Base-by-base conservation (phyloP, 768 basidiomycete genomes). In the Cubamyces sp. region DNA sequence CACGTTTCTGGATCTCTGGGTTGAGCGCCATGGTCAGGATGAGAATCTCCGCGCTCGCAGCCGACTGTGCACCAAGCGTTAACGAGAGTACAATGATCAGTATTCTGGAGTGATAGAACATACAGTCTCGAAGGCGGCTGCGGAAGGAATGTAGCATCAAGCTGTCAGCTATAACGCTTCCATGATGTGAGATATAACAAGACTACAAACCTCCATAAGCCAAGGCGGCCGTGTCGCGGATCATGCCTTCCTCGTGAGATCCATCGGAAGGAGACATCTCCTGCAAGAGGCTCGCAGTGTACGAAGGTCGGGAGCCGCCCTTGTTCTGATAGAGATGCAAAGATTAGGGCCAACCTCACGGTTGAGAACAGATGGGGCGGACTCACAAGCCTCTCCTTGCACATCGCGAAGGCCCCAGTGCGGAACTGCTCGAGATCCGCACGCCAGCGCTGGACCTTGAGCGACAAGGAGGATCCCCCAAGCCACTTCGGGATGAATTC, bases 11-110 rank as follows among this genome's bases (percentile, higher is more conserved):
- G 3, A 56, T 62, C 7, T 67, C 55, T 5, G 68, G 68, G 42
- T 57, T 60, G 15, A 67, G 62, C 26, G 66, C 57, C 57, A 67
- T 65, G 1, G 59, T 61, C 11, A 69, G 61, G 52, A 64, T 34
- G 25, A 64, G 54, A 5, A 54, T 26, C 41, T 55, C 54, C 7
- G 42, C 46, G 55, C 41, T 62, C 39, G 50, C 30, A 18, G 51
- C 30, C 4, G 42, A 28, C 61, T 61, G 28, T 7, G 7, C 2
- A 8, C 11, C 0, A 41, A 11, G 8, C 23, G 37, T n/a, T 7
- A 21, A 25, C 18, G 25, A 21, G 42, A 5, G n/a, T 6, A 1
- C 9, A 11, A 6, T 19, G n/a, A 16, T 50, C 11, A 6, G 16
- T 2, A 42, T 3, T 1, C 16, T 3, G 19, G 25, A 34, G 34